A percentile compares a stretch with the other conserved stretches of the same genome.
Conservation (phyloP, 768 basidiomycete genomes). For the Amyloporia xantha region DNA sequence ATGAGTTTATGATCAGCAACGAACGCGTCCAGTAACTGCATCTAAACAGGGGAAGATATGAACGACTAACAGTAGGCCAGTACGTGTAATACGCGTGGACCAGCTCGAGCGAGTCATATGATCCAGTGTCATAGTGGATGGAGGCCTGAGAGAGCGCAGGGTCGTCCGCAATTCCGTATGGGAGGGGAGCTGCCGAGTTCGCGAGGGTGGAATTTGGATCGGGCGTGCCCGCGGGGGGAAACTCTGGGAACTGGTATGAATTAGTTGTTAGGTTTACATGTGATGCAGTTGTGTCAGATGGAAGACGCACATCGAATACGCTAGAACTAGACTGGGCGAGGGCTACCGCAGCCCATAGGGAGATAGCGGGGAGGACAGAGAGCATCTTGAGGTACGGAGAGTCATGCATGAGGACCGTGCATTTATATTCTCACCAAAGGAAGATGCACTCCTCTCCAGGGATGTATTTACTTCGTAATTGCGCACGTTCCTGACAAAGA, state of each 20-base stretch:
- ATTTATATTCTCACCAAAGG: neutral
- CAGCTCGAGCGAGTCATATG: conserved; percentile 12
- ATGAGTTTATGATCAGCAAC: too few species aligned
- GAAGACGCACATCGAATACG: conserved; percentile 10
- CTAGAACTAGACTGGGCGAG: conserved; percentile 2
- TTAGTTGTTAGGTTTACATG: neutral
- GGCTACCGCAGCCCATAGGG: neutral
- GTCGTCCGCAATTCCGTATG: neutral
- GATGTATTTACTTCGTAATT: neutral
- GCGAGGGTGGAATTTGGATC: conserved; percentile 13
- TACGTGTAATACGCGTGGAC: conserved; percentile 15
- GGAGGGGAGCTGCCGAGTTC: conserved; percentile 5
- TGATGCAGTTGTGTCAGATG: neutral
- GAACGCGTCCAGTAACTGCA: neutral
- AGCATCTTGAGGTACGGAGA: neutral
- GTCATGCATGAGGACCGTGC: neutral
- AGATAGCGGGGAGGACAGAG: neutral
- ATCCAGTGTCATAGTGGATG: conserved; percentile 14
- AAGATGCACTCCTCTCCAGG: neutral
- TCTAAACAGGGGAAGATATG: too few species aligned
- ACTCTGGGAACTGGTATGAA: conserved; percentile 13
- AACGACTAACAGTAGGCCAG: conserved; percentile 14
- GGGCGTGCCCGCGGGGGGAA: conserved; percentile 13
- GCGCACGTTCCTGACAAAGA: neutral
- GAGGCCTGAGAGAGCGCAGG: neutral